Evolutionary conservation across 1,139 yeast species (phyloP).

Genomic region (Ashbya aceris): DNA sequence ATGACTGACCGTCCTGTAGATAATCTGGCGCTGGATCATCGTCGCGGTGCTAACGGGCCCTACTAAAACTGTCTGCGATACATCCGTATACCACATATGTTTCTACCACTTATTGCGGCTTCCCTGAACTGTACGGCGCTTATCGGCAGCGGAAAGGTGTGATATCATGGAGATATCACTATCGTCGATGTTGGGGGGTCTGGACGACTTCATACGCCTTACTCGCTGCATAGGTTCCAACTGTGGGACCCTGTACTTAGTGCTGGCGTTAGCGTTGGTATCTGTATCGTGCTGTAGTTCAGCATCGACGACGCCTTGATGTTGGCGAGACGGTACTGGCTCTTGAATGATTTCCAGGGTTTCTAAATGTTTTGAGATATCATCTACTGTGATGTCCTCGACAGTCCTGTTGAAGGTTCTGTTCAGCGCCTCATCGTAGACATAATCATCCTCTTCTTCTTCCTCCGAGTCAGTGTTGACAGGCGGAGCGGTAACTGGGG

Average conservation of each 20-base stretch:
- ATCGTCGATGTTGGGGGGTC: constrained; percentile 23
- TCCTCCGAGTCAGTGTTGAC: constrained; percentile 21
- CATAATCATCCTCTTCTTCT: constrained; percentile 30
- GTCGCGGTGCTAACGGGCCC: too few relatives aligned
- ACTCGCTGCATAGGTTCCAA: constrained; percentile 22
- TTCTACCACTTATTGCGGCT: constrained; percentile 25
- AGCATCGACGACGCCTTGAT: not conserved
- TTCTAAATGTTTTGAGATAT: constrained; percentile 30
- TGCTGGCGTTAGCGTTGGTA: constrained; percentile 8
- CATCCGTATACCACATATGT: too few relatives aligned
- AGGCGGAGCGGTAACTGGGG: constrained; percentile 11
- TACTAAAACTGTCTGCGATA: too few relatives aligned
- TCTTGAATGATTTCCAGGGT: constrained; percentile 25
- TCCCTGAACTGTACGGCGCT: constrained; percentile 14
- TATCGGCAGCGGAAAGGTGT: constrained; percentile 23
- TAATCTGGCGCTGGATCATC: too few relatives aligned
- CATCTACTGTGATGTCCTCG: constrained; percentile 32
- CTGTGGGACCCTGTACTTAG: constrained; percentile 25
- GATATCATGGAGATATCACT: constrained; percentile 31
- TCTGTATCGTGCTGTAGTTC: not conserved
- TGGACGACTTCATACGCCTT: constrained; percentile 17
- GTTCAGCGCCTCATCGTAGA: constrained; percentile 29
- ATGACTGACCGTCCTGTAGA: too few relatives aligned
- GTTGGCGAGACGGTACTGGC: constrained; percentile 11
- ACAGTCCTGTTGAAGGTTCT: constrained; percentile 31